Evolutionary conservation across 176 grass and related monocot genomes (phyloP).

Genomic region (Cenchrus fungigraminus): DNA sequence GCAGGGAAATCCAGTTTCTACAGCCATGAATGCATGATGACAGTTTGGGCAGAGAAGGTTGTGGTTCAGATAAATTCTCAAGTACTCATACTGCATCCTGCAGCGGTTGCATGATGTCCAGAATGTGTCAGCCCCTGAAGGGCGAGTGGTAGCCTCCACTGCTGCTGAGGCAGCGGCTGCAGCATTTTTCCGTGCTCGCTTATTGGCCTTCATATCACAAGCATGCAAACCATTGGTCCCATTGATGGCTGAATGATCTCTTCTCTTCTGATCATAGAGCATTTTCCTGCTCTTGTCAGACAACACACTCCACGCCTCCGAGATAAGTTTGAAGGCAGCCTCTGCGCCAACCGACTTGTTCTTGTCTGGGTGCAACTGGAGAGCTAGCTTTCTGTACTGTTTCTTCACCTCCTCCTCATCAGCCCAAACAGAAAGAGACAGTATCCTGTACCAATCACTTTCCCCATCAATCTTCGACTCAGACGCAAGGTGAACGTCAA

Average conservation of each 20-base stretch:
- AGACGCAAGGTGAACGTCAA: conserved; percentile 69
- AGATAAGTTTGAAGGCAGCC: conserved; percentile 76
- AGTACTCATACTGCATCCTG: conserved; percentile 81
- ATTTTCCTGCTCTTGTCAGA: conserved; percentile 66
- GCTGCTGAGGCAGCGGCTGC: background rate
- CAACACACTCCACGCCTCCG: conserved; percentile 71
- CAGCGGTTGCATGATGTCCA: conserved; percentile 83
- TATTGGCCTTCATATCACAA: conserved; percentile 41
- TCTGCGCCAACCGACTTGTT: conserved; percentile 76
- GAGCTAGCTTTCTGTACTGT: conserved; percentile 68
- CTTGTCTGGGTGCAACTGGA: conserved; percentile 74
- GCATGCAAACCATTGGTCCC: conserved; percentile 47
- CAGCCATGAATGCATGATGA: conserved; percentile 70
- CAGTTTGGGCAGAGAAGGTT: conserved; percentile 82
- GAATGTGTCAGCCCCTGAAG: conserved; percentile 49
- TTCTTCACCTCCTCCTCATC: conserved; percentile 80
- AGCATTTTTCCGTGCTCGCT: conserved; percentile 50
- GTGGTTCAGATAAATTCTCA: conserved; percentile 78
- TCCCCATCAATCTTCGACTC: conserved; percentile 63
- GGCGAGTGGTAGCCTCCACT: conserved; percentile 36
- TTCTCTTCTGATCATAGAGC: conserved; percentile 62
- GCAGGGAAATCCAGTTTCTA: conserved; percentile 58
- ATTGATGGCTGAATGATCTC: conserved; percentile 33
- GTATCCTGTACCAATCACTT: conserved; percentile 76
- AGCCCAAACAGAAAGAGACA: conserved; percentile 42